Conservation (phyloP, 2,329 filamentous ascomycete species). For the Tolypocladium amazonense region DNA sequence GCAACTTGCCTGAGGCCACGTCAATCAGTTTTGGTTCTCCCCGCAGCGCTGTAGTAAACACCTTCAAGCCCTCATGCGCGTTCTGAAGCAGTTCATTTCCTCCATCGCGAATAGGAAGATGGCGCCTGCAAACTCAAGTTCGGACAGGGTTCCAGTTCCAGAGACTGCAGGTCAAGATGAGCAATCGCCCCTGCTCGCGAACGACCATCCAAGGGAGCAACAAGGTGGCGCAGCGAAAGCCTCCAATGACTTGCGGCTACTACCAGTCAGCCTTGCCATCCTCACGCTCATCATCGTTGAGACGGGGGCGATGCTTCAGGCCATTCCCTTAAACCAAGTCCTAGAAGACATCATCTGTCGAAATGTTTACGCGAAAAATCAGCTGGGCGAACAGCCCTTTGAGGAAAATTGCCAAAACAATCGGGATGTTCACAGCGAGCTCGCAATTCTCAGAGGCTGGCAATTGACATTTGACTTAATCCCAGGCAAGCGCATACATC, state of each 20-base stretch:
- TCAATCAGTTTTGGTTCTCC: not conserved
- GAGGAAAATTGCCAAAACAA: not conserved
- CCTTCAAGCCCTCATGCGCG: not conserved
- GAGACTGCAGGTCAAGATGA: not conserved
- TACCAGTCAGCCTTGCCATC: not conserved
- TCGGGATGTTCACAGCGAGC: not conserved
- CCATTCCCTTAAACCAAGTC: not conserved
- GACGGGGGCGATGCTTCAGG: not conserved
- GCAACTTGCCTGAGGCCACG: not conserved
- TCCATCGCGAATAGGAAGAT: not conserved
- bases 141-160: not conserved
- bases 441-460: not conserved
- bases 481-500: not conserved
- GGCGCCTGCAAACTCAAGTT: not conserved
- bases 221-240: not conserved
- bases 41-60: not conserved
- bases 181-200: not conserved
- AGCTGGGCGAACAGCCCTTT: not conserved
- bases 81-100: not conserved
- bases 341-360: not conserved
- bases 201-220: not conserved
- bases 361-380: not conserved
- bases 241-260: not conserved
- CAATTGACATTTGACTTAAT: not conserved
- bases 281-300: not conserved